These are phyloP conservation scores for Melocanna baccifera DNA, from an alignment of 176 grass and related monocot genomes.

Conservation along the genomic window DNA sequence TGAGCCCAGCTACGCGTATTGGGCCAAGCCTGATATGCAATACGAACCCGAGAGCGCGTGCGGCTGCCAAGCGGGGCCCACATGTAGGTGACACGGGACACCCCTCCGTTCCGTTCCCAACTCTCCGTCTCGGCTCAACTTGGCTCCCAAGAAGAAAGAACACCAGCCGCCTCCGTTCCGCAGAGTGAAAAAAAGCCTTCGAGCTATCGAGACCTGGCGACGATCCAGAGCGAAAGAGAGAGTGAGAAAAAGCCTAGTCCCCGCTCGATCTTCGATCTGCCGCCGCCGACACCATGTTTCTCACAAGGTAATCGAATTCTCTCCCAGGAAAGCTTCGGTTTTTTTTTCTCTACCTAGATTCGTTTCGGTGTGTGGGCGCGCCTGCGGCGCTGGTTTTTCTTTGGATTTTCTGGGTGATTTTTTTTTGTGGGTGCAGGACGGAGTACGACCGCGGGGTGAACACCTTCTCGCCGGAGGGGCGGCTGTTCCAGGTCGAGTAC, in stretches of 20 bases:
- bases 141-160: constrained; percentile 47
- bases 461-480: constrained; percentile 89
- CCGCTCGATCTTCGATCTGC: neutral
- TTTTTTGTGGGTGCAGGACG: constrained; percentile 40
- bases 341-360: neutral
- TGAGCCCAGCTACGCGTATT: too few relatives aligned
- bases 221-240: neutral
- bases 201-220: neutral
- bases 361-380: neutral
- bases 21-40: too few relatives aligned
- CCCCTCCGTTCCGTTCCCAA: neutral
- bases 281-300: constrained; percentile 53
- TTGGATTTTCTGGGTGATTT: neutral
- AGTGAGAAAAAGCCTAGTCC: neutral
- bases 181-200: neutral
- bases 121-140: constrained; percentile 18
- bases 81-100: neutral
- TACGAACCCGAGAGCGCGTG: too few relatives aligned
- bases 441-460: constrained; percentile 92
- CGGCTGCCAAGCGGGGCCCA: neutral
- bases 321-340: neutral
- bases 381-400: neutral
- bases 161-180: neutral
- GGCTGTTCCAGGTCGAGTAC: constrained; percentile 94
- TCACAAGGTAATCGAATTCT: constrained; percentile 68